Evolutionary conservation across 2,329 filamentous ascomycete genomes (phyloP).

Genomic region (Diaporthe velutina): DNA sequence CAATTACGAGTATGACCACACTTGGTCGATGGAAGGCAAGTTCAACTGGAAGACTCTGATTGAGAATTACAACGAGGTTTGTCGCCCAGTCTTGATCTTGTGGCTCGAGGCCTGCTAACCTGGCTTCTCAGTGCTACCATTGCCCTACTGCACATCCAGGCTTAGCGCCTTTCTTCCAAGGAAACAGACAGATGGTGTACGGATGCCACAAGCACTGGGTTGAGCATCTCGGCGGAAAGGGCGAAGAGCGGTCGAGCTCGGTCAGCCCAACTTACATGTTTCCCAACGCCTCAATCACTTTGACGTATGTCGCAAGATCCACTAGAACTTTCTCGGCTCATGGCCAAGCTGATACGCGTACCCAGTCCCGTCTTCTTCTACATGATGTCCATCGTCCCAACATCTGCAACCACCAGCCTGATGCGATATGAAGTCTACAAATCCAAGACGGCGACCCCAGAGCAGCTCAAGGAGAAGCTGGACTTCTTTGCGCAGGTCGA

Average conservation of each 20-base stretch:
- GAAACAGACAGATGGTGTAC: conserved; percentile 4
- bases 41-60: conserved; percentile 56
- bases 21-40: conserved; percentile 50
- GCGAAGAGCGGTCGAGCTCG: conserved; percentile 43
- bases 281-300: conserved; percentile 53
- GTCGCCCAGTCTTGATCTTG: not conserved
- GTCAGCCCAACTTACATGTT: conserved; percentile 54
- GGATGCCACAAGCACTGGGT: not conserved
- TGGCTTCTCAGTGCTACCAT: conserved; percentile 53
- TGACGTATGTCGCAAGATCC: conserved; percentile 50
- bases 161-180: conserved; percentile 43
- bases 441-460: conserved; percentile 58
- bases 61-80: conserved; percentile 61
- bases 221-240: conserved; percentile 50
- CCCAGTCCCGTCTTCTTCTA: conserved; percentile 60
- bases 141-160: conserved; percentile 62
- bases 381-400: conserved; percentile 63
- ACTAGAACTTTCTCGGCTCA: too few relatives aligned
- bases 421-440: conserved; percentile 66
- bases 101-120: not conserved
- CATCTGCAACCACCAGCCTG: conserved; percentile 53
- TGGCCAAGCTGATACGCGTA: not conserved
- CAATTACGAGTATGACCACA: conserved; percentile 46
- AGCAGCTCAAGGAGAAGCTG: conserved; percentile 59
- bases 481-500: conserved; percentile 65